Base-by-base conservation (phyloP, 148 eudicot genomes). In the Nepenthes mirabilis region DNA sequence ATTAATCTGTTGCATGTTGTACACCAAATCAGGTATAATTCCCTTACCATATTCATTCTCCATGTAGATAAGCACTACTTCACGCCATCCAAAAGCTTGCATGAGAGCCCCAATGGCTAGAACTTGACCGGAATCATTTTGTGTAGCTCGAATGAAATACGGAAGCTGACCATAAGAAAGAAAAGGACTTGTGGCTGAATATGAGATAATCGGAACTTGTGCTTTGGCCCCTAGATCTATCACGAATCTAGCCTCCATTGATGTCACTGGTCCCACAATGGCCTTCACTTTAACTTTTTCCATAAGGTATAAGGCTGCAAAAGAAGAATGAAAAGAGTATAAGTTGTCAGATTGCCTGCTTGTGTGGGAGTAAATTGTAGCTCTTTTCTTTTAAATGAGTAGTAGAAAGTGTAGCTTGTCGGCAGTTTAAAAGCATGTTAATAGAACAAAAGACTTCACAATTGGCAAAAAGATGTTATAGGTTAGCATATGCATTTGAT, bases 201-300 rank as follows among this genome's bases (percentile, higher is more conserved):
- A 63, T 8, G 84, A 77, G 50, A 80, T 65, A 14, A 80, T 68
- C 5, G 79, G 84, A 61, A 80, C 81, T 59, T 57, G 63, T 9
- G 53, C 56, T 74, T 64, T 77, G 33, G 63, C 59, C 0, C 77
- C 79, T 7, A 80, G 58, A 37, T 66, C 71, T 7, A 71, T 64
- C 23, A 77, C 77, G 57, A 80, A 80, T 9, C 72, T 65, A 43
- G 75, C 79, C 68, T 77, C 68, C 32, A 64, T 71, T 37, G 84
- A 80, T 57, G 13, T 71, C 59, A 64, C 74, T 34, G 76, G 76
- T 55, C 81, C 81, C 32, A 80, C 23, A 14, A 80, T 76, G 33
- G 80, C 84, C 10, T 67, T 64, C 65, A 80, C 84, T 62, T 67
- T 49, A 47, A 69, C 65, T 11, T 70, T 68, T 36, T 70, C 76